Percentiles rank a stretch among this genome's conserved stretches.
These are phyloP conservation scores for Kentomonas sorsogonicus DNA, from an alignment of 208 protist species.

Conservation along the genomic window DNA sequence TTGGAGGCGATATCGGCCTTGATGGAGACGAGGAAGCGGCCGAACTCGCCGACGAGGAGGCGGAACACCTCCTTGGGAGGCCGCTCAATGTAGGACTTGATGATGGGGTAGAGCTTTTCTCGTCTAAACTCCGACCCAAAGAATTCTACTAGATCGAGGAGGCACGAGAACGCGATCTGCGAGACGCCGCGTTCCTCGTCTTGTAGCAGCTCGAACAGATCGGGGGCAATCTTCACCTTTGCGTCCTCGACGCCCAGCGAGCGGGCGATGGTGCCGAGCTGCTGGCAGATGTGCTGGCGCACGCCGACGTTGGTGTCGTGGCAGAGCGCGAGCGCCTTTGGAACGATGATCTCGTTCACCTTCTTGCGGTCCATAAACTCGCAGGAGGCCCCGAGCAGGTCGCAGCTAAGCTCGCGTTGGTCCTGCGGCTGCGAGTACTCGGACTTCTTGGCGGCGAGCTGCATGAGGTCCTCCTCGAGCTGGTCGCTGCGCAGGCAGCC, in stretches of 20 bases:
- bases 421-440: constrained; percentile 84
- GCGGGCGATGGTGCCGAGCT: constrained; percentile 75
- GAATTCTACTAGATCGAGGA: constrained; percentile 88
- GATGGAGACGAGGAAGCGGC: constrained; percentile 81
- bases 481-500: constrained; percentile 48
- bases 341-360: constrained; percentile 61
- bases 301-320: constrained; percentile 89
- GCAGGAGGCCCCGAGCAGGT: constrained; percentile 71
- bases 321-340: constrained; percentile 77
- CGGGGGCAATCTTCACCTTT: constrained; percentile 63
- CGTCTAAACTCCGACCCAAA: constrained; percentile 79
- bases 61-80: constrained; percentile 79
- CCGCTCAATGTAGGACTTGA: constrained; percentile 79
- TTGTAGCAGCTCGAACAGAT: constrained; percentile 87
- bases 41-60: constrained; percentile 81
- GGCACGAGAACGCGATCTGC: constrained; percentile 78
- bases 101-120: constrained; percentile 84
- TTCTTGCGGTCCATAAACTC: constrained; percentile 39
- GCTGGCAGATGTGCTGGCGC: constrained; percentile 75
- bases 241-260: constrained; percentile 70
- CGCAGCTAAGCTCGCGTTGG: constrained; percentile 86
- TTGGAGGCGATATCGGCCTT: constrained; percentile 71
- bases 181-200: constrained; percentile 87
- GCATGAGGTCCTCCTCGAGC: constrained; percentile 62
- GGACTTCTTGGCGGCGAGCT: constrained; percentile 68